Percentiles rank a stretch among this genome's conserved stretches.
These are phyloP conservation scores for Macrolepiota albuminosa DNA, from an alignment of 768 basidiomycete genomes.

Conservation along the genomic window DNA sequence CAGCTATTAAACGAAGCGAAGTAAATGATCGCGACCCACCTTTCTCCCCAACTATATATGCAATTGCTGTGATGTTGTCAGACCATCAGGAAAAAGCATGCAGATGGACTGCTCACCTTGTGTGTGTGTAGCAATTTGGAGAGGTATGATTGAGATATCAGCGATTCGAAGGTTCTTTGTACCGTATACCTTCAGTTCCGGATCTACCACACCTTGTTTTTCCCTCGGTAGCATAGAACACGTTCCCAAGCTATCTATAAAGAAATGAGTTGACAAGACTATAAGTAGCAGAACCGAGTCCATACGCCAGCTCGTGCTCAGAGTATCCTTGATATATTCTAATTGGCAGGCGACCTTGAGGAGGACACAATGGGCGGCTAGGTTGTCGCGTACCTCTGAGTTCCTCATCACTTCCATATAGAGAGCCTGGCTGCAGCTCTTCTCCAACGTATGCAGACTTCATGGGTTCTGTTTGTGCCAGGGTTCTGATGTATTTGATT, in stretches of 20 bases:
- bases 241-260: conserved; percentile 40
- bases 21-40: conserved; percentile 21
- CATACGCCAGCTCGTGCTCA: conserved; percentile 9
- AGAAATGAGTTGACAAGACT: background rate
- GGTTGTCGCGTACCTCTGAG: conserved; percentile 19
- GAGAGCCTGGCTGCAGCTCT: conserved; percentile 24
- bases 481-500: conserved; percentile 16
- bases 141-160: conserved; percentile 49
- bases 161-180: conserved; percentile 52
- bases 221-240: conserved; percentile 51
- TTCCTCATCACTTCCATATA: conserved; percentile 27
- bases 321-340: conserved; percentile 18
- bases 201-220: conserved; percentile 48
- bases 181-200: conserved; percentile 49
- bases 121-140: conserved; percentile 45
- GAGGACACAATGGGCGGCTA: background rate
- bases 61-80: conserved; percentile 26
- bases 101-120: conserved; percentile 27
- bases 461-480: conserved; percentile 15
- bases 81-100: background rate
- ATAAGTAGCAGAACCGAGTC: background rate
- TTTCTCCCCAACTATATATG: conserved; percentile 44
- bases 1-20: background rate
- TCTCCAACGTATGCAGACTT: conserved; percentile 14
- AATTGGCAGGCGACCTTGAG: background rate